Conservation (phyloP, 2,329 filamentous ascomycete species). For the Claviceps sp. region DNA sequence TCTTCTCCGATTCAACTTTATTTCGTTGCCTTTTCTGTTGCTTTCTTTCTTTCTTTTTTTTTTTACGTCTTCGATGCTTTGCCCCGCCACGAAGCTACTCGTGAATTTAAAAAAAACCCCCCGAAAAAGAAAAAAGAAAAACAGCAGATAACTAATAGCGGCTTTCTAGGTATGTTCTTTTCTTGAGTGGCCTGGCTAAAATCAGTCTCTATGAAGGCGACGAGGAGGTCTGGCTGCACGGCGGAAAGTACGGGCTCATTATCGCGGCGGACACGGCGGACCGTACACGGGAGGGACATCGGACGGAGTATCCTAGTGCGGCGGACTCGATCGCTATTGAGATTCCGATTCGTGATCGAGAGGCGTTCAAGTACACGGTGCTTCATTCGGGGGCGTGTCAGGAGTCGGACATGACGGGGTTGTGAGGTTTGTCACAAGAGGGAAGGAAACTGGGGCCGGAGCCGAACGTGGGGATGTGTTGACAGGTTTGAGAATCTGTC, state of each 20-base stretch:
- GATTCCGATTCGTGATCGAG: slow-evolving; percentile 4
- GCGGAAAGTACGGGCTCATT: slow-evolving; percentile 27
- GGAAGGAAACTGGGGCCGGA: not conserved
- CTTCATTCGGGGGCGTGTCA: slow-evolving; percentile 4
- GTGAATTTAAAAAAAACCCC: not conserved
- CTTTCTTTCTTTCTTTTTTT: not conserved
- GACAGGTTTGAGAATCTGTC: not conserved
- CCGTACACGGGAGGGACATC: slow-evolving; percentile 25
- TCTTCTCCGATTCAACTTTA: too few relatives aligned
- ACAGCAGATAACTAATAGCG: not conserved
- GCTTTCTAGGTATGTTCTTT: slow-evolving; percentile 18
- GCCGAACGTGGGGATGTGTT: too few relatives aligned
- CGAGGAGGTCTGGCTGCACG: slow-evolving; percentile 22
- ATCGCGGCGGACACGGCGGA: slow-evolving; percentile 28
- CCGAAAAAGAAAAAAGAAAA: not conserved
- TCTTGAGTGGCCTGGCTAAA: slow-evolving; percentile 26
- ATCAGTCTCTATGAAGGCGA: slow-evolving; percentile 26
- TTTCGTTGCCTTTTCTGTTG: too few relatives aligned
- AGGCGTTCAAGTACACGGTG: slow-evolving; percentile 4
- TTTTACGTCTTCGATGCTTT: not conserved
- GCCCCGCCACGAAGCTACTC: too few relatives aligned
- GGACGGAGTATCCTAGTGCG: slow-evolving; percentile 25
- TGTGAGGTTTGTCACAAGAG: not conserved
- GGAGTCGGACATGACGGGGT: not conserved
- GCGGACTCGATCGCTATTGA: slow-evolving; percentile 22